Percentiles rank a stretch among this genome's conserved stretches.
phyloP scores from a whole-genome alignment of 2,329 filamentous ascomycete species.

The Teratosphaeria viscida region DNA sequence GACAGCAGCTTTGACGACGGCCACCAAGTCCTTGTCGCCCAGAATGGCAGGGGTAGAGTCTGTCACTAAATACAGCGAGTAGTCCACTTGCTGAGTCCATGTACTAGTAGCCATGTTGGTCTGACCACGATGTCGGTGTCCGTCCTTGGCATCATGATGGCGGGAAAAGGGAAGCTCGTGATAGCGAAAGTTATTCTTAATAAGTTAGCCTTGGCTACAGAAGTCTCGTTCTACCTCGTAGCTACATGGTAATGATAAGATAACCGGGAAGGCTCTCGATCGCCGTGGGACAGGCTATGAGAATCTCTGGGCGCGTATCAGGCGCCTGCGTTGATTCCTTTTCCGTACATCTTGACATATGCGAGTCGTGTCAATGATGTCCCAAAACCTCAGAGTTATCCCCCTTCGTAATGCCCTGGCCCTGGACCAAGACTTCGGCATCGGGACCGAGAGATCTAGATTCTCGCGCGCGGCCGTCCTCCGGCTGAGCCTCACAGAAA shows the following conservation, averaged over 20 bases:
- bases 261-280: not conserved
- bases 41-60: conserved; percentile 84
- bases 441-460: not conserved
- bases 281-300: no score
- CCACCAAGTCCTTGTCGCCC: conserved; percentile 55
- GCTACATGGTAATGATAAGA: no score
- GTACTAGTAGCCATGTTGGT: conserved; percentile 10
- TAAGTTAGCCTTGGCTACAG: not conserved
- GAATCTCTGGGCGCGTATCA: no score
- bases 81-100: conserved; percentile 44
- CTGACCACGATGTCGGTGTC: not conserved
- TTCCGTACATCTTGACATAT: no score
- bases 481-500: not conserved
- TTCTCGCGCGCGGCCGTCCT: not conserved
- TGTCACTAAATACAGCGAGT: conserved; percentile 82
- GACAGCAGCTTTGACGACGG: conserved; percentile 66
- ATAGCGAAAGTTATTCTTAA: not conserved
- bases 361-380: no score
- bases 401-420: not conserved
- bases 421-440: not conserved
- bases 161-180: not conserved
- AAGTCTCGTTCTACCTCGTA: not conserved
- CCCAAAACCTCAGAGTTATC: not conserved
- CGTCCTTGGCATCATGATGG: not conserved
- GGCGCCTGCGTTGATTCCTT: no score